A percentile compares a stretch with the other conserved stretches of the same genome.
These are phyloP conservation scores for Brassica juncea DNA, from an alignment of 345 rosid genomes.

Conservation along the genomic window DNA sequence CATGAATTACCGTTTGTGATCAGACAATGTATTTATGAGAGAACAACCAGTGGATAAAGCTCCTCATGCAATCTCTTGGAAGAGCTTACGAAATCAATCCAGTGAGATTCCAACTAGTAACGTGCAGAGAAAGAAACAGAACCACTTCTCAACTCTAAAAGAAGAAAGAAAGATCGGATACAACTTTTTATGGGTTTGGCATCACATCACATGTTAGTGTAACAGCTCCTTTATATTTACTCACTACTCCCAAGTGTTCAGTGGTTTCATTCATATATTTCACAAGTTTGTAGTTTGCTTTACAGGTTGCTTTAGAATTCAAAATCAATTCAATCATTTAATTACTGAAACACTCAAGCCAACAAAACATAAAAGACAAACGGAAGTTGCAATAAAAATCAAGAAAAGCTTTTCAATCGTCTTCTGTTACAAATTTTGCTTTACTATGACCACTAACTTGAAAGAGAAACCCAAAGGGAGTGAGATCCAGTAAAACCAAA, in stretches of 20 bases:
- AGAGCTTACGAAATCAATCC: background rate
- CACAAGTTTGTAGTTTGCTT: constrained; percentile 17
- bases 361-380: constrained; percentile 4
- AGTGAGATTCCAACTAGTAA: background rate
- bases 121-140: constrained; percentile 13
- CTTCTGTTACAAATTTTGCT: constrained; percentile 12
- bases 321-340: background rate
- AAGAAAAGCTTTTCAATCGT: constrained; percentile 30
- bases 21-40: constrained; percentile 22
- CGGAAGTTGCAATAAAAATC: constrained; percentile 9
- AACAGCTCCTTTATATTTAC: background rate
- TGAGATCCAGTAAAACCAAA: constrained; percentile 39
- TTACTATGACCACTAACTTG: constrained; percentile 19
- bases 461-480: constrained; percentile 13
- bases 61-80: background rate
- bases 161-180: constrained; percentile 20
- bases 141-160: constrained; percentile 4
- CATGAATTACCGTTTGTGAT: constrained; percentile 5
- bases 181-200: constrained; percentile 7
- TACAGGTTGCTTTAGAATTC: background rate
- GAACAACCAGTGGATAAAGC: constrained; percentile 5
- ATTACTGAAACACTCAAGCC: constrained; percentile 13
- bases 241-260: background rate
- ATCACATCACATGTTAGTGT: constrained; percentile 17
- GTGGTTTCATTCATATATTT: background rate